Percentiles rank a stretch among this genome's conserved stretches.
Evolutionary conservation across 306 rosid species (phyloP).

Genomic region (Argentina anserina): DNA sequence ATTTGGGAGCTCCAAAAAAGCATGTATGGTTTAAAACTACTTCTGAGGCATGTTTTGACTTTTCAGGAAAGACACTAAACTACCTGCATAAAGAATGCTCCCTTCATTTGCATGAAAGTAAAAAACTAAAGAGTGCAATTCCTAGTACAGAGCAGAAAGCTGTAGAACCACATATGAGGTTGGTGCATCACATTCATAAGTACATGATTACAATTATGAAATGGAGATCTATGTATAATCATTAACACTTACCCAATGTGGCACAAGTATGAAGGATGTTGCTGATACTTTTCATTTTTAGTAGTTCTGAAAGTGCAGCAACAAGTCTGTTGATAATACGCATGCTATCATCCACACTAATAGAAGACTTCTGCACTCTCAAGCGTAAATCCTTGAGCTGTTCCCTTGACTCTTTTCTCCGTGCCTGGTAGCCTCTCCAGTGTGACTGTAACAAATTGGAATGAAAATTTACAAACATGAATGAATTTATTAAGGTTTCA

Average conservation of each 20-base stretch:
- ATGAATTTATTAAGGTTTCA: neutral
- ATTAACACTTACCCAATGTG: slow-evolving; percentile 57
- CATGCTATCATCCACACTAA: slow-evolving; percentile 76
- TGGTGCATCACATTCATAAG: neutral
- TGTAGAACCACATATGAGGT: neutral
- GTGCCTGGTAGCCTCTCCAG: slow-evolving; percentile 79
- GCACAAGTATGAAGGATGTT: slow-evolving; percentile 73
- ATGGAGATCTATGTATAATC: neutral
- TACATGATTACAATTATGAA: neutral
- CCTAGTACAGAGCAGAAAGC: neutral
- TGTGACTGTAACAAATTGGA: slow-evolving; percentile 42
- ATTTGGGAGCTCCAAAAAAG: neutral
- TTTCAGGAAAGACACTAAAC: neutral
- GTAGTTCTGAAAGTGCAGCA: slow-evolving; percentile 52
- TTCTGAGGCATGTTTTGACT: neutral
- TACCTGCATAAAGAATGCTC: neutral
- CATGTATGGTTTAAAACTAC: neutral
- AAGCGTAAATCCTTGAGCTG: slow-evolving; percentile 64
- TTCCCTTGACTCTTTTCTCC: slow-evolving; percentile 56
- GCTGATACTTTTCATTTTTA: slow-evolving; percentile 52
- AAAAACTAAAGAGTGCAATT: neutral
- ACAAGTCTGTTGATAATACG: slow-evolving; percentile 73
- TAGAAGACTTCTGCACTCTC: slow-evolving; percentile 63
- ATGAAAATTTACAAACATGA: neutral
- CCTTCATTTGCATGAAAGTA: neutral